Percentiles rank a stretch among this genome's conserved stretches.
Evolutionary conservation across 2,329 filamentous ascomycete genomes (phyloP).

Genomic region (Teratosphaeria destructans): DNA sequence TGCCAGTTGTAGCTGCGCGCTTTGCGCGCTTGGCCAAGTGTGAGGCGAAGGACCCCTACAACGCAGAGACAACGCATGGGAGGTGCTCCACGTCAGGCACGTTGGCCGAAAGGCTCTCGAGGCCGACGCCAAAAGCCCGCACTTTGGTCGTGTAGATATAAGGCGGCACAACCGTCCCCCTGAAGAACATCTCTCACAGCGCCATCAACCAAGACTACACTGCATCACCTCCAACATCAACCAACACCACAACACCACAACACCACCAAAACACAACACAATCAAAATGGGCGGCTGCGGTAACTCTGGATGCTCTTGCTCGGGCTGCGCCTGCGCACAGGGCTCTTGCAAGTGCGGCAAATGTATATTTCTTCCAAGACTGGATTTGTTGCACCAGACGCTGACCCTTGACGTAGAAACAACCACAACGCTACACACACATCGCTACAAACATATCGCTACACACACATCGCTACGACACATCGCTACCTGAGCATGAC

Average conservation of each 20-base stretch:
- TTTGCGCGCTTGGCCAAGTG: background rate
- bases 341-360: constrained; percentile 21
- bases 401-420: background rate
- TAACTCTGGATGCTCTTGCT: constrained; percentile 23
- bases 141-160: background rate
- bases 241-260: background rate
- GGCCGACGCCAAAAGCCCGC: background rate
- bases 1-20: background rate
- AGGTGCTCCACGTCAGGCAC: background rate
- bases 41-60: background rate
- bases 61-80: background rate
- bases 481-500: background rate
- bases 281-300: constrained; percentile 23
- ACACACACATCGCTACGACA: too few species aligned
- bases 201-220: background rate
- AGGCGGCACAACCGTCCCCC: background rate
- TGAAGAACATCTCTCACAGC: background rate
- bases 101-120: background rate
- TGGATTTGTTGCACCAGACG: background rate
- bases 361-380: constrained; percentile 3
- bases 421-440: background rate
- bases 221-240: background rate
- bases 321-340: constrained; percentile 19
- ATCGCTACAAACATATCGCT: too few species aligned
- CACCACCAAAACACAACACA: background rate